Evolutionary conservation across 768 basidiomycete genomes (phyloP), one percentile per base, ranked within the genome.

Genomic region (Russula foetens): DNA sequence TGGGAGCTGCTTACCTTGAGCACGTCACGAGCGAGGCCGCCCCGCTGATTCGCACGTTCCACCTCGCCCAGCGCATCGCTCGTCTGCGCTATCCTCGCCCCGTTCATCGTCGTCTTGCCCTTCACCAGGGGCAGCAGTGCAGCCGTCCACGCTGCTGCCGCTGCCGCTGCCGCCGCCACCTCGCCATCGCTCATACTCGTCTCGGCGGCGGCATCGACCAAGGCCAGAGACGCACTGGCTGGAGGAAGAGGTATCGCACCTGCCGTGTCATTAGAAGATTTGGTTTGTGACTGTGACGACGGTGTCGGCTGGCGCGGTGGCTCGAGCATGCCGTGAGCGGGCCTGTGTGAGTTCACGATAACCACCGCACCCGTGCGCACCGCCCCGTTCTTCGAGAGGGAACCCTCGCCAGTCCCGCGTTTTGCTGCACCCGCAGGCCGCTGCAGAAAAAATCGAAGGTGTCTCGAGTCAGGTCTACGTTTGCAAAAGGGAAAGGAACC

Each of bases 121-220:
- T 62, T 62, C 29, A 58, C 60, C 15, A 62, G 45, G 4, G 60
- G 60, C 12, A 62, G 60, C 9, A 62, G 23, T 19, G 44, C 56
- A 8, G 48, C 60, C 23, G 60, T 53, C 60, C 60, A 62, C 19
- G 35, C 28, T 2, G 56, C 35, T 19, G 44, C 56, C 8, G 48
- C 60, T 19, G 60, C 47, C 60, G 56, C 57, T 14, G 35, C 28
- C 2, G 56, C 35, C 21, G 60, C 50, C 4, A 35, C 4, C 56
- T 62, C 35, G 35, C 19, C 50, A 49, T 51, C 43, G 21, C 33
- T 31, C n/a, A 19, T 31, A 11, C 19, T 38, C 31, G 17, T 17
- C 4, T 41, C 7, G 39, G 39, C 35, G 33, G 1, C 39, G 7
- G 23, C 41, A 31, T 41, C 23, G 5, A 4, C 49, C 39, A 3